Percentiles rank a stretch among this genome's conserved stretches.
Evolutionary conservation across 495 filamentous ascomycete genomes (phyloP).

Genomic region (Penicillium mononematosum): DNA sequence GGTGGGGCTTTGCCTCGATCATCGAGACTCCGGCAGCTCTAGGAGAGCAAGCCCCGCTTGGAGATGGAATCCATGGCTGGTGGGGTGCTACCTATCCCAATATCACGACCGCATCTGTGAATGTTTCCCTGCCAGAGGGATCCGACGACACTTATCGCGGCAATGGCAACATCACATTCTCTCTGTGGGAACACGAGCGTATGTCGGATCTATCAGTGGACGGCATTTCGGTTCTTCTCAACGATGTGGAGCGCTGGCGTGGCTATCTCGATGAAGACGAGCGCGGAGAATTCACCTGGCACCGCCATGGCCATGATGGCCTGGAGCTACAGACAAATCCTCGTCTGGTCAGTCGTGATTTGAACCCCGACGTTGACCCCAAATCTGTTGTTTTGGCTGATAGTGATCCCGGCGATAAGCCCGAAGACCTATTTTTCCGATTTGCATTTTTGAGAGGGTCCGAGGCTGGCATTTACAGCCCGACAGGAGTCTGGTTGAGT

Average conservation of each 20-base stretch:
- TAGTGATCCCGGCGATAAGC: slow-evolving; percentile 36
- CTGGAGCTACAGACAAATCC: slow-evolving; percentile 34
- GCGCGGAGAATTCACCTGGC: slow-evolving; percentile 46
- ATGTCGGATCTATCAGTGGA: slow-evolving; percentile 68
- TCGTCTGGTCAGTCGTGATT: slow-evolving; percentile 20
- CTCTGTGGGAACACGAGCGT: slow-evolving; percentile 48
- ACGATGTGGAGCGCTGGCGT: slow-evolving; percentile 86
- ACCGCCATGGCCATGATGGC: slow-evolving; percentile 45
- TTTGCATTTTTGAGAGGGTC: slow-evolving; percentile 79
- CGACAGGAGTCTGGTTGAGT: slow-evolving; percentile 71
- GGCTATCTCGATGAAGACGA: slow-evolving; percentile 55
- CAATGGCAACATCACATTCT: slow-evolving; percentile 58
- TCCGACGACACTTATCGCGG: slow-evolving; percentile 33
- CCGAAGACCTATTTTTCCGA: slow-evolving; percentile 72
- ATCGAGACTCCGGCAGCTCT: slow-evolving; percentile 78
- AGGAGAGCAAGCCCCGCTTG: slow-evolving; percentile 39
- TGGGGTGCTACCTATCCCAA: slow-evolving; percentile 67
- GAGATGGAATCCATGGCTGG: slow-evolving; percentile 46
- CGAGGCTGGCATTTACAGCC: slow-evolving; percentile 70
- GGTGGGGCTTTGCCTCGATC: slow-evolving; percentile 90
- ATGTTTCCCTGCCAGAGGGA: slow-evolving; percentile 47
- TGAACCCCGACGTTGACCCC: slow-evolving; percentile 11
- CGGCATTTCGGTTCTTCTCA: slow-evolving; percentile 84
- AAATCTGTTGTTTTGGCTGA: slow-evolving; percentile 33
- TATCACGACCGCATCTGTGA: slow-evolving; percentile 51